A percentile compares a stretch with the other conserved stretches of the same genome.
Conservation (phyloP, 352 stramenopile genomes). For the Lagenidium giganteum region DNA sequence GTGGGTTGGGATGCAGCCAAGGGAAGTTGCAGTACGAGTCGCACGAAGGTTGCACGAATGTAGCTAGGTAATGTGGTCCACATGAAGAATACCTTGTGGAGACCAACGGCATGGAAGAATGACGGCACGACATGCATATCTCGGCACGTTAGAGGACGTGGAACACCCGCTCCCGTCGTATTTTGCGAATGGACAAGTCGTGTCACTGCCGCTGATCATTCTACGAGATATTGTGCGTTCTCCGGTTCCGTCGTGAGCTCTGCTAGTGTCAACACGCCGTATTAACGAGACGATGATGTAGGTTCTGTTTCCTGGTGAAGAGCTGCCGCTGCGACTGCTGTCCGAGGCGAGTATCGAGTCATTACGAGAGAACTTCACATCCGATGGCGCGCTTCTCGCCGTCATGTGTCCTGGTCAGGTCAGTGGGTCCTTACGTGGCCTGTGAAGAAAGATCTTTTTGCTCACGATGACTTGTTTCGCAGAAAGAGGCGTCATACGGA, state of each 20-base stretch:
- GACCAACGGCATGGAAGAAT: slow-evolving; percentile 8
- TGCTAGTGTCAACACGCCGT: not conserved
- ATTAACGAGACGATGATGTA: slow-evolving; percentile 9
- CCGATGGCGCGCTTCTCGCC: slow-evolving; percentile 44
- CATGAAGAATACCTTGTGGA: slow-evolving; percentile 1
- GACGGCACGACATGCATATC: slow-evolving; percentile 53
- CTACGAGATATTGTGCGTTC: slow-evolving; percentile 66
- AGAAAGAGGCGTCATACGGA: slow-evolving; percentile 41
- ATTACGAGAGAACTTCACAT: slow-evolving; percentile 38
- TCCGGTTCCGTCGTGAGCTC: not conserved
- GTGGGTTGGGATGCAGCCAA: too few relatives aligned
- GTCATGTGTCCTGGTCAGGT: slow-evolving; percentile 54
- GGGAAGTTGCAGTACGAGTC: slow-evolving; percentile 1
- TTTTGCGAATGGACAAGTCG: slow-evolving; percentile 39
- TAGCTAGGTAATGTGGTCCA: slow-evolving; percentile 8
- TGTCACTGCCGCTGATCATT: slow-evolving; percentile 64
- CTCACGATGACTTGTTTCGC: not conserved
- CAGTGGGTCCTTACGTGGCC: not conserved
- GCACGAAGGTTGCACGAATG: slow-evolving; percentile 5
- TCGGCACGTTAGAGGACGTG: slow-evolving; percentile 64
- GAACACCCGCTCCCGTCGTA: slow-evolving; percentile 36
- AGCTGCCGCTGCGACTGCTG: slow-evolving; percentile 70
- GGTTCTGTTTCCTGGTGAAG: slow-evolving; percentile 81
- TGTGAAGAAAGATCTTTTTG: not conserved
- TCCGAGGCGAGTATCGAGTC: slow-evolving; percentile 42